phyloP scores from a whole-genome alignment of 2,329 filamentous ascomycete species.

The Uncinocarpus reesii region DNA sequence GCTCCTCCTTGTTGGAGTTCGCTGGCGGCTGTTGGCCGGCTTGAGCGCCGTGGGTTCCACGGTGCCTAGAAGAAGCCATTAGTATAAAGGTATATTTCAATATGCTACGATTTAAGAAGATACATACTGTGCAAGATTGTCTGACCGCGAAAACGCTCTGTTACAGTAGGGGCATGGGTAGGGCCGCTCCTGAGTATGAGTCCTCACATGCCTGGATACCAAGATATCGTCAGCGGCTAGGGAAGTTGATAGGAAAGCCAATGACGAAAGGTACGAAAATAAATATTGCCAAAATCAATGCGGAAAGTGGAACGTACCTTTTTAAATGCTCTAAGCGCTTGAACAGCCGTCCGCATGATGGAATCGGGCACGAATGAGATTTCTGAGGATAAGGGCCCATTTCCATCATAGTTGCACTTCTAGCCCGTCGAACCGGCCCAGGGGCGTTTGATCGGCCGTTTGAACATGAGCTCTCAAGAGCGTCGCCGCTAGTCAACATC shows the following conservation, averaged over 20 bases:
- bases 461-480: slow-evolving; percentile 41
- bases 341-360: slow-evolving; percentile 91
- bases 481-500: slow-evolving; percentile 53
- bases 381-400: slow-evolving; percentile 94
- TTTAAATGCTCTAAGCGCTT: slow-evolving; percentile 99
- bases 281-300: too few species aligned
- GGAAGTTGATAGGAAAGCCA: slow-evolving; percentile 27
- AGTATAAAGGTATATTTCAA: not conserved
- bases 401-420: slow-evolving; percentile 93
- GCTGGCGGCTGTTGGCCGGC: slow-evolving; percentile 40
- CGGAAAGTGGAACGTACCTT: slow-evolving; percentile 56
- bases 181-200: slow-evolving; percentile 97
- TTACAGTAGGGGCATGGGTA: slow-evolving; percentile 97
- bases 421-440: slow-evolving; percentile 75
- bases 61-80: slow-evolving; percentile 42
- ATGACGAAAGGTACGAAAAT: too few species aligned
- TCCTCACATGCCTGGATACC: slow-evolving; percentile 80
- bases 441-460: slow-evolving; percentile 44
- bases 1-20: slow-evolving; percentile 58
- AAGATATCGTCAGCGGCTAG: slow-evolving; percentile 42
- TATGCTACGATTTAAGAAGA: not conserved
- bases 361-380: slow-evolving; percentile 98
- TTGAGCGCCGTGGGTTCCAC: slow-evolving; percentile 69
- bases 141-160: slow-evolving; percentile 96
- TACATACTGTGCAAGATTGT: slow-evolving; percentile 93